Base-by-base conservation (phyloP, 2,329 filamentous ascomycete species). In the Chalara sp. region DNA sequence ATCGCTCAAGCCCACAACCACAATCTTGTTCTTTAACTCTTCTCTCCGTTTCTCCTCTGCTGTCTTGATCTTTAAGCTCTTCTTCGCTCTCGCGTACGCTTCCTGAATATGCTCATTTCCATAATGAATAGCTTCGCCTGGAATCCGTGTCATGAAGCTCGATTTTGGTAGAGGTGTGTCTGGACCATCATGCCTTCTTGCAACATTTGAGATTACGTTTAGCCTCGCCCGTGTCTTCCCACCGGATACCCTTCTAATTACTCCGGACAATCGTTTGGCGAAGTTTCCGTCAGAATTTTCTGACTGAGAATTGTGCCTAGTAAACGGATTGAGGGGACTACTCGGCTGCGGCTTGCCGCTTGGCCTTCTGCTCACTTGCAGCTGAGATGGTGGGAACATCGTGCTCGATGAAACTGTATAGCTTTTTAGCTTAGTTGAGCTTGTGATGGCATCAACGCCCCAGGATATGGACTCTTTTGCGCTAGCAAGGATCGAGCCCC, bases 1-100 rank as follows among this genome's bases (percentile, higher is more conserved):
- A 53, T 63, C 59, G 12, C 52, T 53, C 28, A 59, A 43, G 5
- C 59, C 59, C 21, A 63, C 51, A 30, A 61, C 49, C 5, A 56
- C 49, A 50, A 63, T 62, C 29, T 55, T 56, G 50, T 58, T 57
- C 55, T 57, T 61, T 52, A 63, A 48, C 35, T 55, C 55, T 33
- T 58, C 51, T 39, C 58, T 58, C 43, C 55, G 55, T 50, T 47
- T 56, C 48, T 62, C 59, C 11, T 52, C 50, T 29, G 37, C 42
- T 13, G 39, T 47, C 21, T 49, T 53, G 2, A 50, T 49, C 40
- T 46, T 48, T 10, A 59, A 48, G 28, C 44, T 58, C 40, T 54
- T 50, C 32, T 51, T 60, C 12, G 53, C 56, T 45, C 56, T 61
- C 32, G 40, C 44, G 12, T 57, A 32, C n/a, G 54, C 55, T 6